phyloP scores from a whole-genome alignment of 768 basidiomycete species.

The Hericium rajendrae region DNA sequence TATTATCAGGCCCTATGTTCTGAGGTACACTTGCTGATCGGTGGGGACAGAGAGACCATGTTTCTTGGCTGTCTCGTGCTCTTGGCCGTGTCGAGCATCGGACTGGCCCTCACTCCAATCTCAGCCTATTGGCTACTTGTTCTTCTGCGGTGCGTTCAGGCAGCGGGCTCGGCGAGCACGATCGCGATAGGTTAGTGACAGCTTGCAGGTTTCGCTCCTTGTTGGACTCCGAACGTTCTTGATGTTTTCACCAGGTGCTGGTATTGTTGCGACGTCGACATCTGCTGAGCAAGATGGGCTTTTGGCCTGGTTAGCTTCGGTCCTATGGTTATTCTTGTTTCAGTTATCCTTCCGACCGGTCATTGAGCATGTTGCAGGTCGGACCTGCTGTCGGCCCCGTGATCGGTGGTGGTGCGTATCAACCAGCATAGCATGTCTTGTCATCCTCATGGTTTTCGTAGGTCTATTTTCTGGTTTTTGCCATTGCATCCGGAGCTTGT shows the following conservation, averaged over 20 bases:
- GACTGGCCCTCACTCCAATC: conserved; percentile 43
- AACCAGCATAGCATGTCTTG: not conserved
- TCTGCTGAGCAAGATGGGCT: conserved; percentile 67
- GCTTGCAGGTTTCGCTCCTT: not conserved
- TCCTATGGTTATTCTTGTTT: conserved; percentile 38
- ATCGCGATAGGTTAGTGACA: conserved; percentile 52
- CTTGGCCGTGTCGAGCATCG: conserved; percentile 58
- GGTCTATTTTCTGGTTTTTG: conserved; percentile 36
- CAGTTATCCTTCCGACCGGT: not conserved
- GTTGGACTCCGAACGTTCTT: too few relatives aligned
- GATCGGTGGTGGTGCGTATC: conserved; percentile 36
- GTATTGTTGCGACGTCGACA: conserved; percentile 67
- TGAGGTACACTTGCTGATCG: conserved; percentile 74
- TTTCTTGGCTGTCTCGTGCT: conserved; percentile 43
- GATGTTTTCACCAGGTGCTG: too few relatives aligned
- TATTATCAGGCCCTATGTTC: conserved; percentile 27
- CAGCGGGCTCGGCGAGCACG: conserved; percentile 34
- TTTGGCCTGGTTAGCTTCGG: conserved; percentile 59
- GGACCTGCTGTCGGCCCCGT: conserved; percentile 32
- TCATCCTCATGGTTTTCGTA: conserved; percentile 3
- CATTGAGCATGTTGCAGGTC: conserved; percentile 12
- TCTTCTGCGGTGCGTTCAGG: not conserved
- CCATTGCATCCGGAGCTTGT: conserved; percentile 25
- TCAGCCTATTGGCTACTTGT: conserved; percentile 34
- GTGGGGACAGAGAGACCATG: conserved; percentile 59